Evolutionary conservation across 768 basidiomycete genomes (phyloP), one percentile per base, ranked within the genome.

Genomic region (Dioszegia aurantiaca): DNA sequence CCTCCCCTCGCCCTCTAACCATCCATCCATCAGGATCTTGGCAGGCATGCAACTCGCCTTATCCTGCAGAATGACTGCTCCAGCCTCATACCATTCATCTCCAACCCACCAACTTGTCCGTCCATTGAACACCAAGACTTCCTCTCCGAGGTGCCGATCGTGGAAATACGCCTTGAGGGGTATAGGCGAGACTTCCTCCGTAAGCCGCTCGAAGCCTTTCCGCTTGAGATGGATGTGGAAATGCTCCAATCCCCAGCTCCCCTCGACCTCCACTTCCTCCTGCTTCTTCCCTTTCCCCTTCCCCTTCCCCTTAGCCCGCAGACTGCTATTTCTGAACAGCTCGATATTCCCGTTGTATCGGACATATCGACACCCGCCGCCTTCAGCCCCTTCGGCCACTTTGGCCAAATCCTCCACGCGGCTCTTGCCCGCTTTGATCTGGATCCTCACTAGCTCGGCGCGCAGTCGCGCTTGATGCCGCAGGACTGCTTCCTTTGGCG

Each of bases 1-100:
- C 31, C 67, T 62, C 1, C 72, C 72, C 47, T 76, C 74, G 16
- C 88, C 45, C 82, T 70, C 56, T 27, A 48, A 49, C 74, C 73
- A 72, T 11, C 65, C 70, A n/a, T 68, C 51, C 75, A 85, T 82
- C n/a, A 99, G 84, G 5, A 97, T 83, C 58, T 85, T 79, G 0
- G 94, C 90, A 17, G 95, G 90, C 75, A 99, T 91, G 77, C 95
- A 99, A 56, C 91, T 94, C 19, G 95, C 94, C 74, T 98, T 97
- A 77, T 99, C 95, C 77, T 99, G 95, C 5, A 98, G 79, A 60
- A 99, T 93, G 31, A 98, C 79, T 58, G 86, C 88, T 26, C 92
- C 91, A 30, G 82, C 78, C 63, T 80, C 80, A 77, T 92, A 95
- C 63, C 72, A 74, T 21, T 65, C 56, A 47, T 73, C 70, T 5